phyloP scores from a whole-genome alignment of 225 moss, liverwort and hornwort genomes.

The Sphagnum tenellum region DNA sequence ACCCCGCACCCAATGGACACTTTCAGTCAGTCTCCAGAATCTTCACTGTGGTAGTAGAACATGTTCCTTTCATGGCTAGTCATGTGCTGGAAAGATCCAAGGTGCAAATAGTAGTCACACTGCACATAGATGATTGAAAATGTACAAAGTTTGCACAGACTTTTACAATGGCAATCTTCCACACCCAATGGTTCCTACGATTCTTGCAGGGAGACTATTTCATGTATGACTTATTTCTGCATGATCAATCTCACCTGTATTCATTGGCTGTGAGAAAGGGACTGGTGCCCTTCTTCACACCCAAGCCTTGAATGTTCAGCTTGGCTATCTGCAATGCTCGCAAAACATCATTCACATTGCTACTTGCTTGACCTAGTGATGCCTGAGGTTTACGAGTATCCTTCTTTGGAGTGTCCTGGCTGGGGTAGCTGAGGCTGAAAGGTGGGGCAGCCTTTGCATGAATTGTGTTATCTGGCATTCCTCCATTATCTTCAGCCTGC shows the following conservation, averaged over 20 bases:
- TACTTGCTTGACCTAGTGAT: constrained; percentile 19
- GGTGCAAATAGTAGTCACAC: not conserved
- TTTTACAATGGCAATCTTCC: not conserved
- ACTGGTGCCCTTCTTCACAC: constrained; percentile 3
- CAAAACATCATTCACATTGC: constrained; percentile 35
- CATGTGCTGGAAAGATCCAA: not conserved
- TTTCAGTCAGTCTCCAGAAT: constrained; percentile 12
- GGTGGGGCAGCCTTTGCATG: constrained; percentile 15
- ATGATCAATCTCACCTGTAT: constrained; percentile 15
- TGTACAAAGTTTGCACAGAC: not conserved
- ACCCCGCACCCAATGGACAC: no score
- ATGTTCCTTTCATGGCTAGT: not conserved
- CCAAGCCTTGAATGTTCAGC: constrained; percentile 35
- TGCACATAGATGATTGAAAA: no score
- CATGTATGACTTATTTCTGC: not conserved
- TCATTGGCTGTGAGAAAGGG: constrained; percentile 7
- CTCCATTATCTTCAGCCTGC: constrained; percentile 1
- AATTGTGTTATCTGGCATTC: constrained; percentile 12
- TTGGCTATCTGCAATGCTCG: constrained; percentile 45
- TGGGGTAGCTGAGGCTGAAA: constrained; percentile 47
- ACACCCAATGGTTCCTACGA: no score
- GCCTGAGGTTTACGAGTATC: constrained; percentile 18
- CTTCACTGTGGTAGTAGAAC: not conserved
- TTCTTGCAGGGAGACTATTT: no score
- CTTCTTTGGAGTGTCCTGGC: constrained; percentile 32